These are phyloP conservation scores for Fusarium albosuccineum DNA, from an alignment of 2,329 filamentous ascomycete genomes.

Conservation along the genomic window DNA sequence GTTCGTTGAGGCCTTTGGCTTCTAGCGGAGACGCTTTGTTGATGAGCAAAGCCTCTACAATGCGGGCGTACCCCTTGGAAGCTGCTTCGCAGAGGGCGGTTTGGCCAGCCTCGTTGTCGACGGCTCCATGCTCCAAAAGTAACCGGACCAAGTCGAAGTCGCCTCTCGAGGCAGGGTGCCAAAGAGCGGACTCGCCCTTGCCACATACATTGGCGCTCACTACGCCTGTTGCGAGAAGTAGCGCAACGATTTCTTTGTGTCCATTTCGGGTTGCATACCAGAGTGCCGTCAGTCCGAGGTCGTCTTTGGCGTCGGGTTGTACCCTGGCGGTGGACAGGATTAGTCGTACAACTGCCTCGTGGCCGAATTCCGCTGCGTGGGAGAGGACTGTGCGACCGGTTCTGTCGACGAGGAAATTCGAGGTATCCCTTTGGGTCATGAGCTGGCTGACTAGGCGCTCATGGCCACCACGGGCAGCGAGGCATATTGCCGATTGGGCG, in stretches of 20 bases:
- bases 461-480: slow-evolving; percentile 14
- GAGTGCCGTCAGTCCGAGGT: background rate
- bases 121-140: background rate
- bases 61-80: background rate
- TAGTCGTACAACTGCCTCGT: background rate
- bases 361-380: slow-evolving; percentile 7
- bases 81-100: background rate
- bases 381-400: slow-evolving; percentile 6
- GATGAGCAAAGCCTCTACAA: background rate
- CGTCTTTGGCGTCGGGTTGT: background rate
- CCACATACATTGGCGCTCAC: background rate
- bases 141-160: background rate
- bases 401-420: background rate
- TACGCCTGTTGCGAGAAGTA: background rate
- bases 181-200: background rate
- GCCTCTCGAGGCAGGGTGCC: background rate
- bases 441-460: background rate
- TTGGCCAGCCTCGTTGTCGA: background rate
- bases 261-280: background rate
- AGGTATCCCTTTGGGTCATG: slow-evolving; percentile 14
- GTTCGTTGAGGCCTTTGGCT: no score
- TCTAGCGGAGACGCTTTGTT: no score
- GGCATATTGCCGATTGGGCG: background rate
- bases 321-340: slow-evolving; percentile 3
- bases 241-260: background rate